A percentile compares a stretch with the other conserved stretches of the same genome.
Evolutionary conservation across 352 stramenopile species (phyloP).

Genomic region (Globisporangium barbulae): DNA sequence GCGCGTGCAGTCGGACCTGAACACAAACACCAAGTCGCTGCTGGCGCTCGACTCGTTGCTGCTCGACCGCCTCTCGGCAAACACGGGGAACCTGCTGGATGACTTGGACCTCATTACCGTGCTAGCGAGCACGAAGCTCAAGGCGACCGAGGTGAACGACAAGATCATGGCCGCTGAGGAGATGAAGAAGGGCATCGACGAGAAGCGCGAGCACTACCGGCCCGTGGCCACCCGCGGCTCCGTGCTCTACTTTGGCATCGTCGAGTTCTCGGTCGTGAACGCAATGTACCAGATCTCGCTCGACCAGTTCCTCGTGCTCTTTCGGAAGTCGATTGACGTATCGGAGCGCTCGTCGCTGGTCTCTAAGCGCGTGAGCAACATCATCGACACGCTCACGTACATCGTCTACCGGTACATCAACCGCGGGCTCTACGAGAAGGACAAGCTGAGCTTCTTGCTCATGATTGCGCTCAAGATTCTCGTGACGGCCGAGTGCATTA

Average conservation of each 20-base stretch:
- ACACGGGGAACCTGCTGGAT: constrained; percentile 87
- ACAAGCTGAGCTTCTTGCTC: constrained; percentile 74
- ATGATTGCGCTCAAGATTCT: constrained; percentile 78
- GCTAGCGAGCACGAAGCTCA: constrained; percentile 87
- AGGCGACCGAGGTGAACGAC: constrained; percentile 88
- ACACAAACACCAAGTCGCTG: constrained; percentile 85
- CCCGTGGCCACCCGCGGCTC: constrained; percentile 84
- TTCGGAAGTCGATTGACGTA: constrained; percentile 78
- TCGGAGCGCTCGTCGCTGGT: constrained; percentile 75
- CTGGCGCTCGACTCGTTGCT: constrained; percentile 81
- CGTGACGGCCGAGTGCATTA: constrained; percentile 55
- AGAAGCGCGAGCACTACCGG: constrained; percentile 90
- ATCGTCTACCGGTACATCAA: constrained; percentile 74
- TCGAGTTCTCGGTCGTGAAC: constrained; percentile 87
- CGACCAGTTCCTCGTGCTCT: constrained; percentile 89
- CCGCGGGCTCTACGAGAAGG: constrained; percentile 68
- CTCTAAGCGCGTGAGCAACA: constrained; percentile 84
- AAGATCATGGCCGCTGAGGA: constrained; percentile 87
- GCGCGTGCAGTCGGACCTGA: constrained; percentile 80
- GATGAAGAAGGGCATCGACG: constrained; percentile 87
- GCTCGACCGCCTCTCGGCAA: constrained; percentile 83
- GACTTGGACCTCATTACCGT: constrained; percentile 85
- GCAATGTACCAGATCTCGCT: constrained; percentile 90
- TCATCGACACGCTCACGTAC: constrained; percentile 87
- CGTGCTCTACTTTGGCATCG: constrained; percentile 89